Base-by-base conservation (phyloP, 2,329 filamentous ascomycete species). In the Fusarium nematophilum region DNA sequence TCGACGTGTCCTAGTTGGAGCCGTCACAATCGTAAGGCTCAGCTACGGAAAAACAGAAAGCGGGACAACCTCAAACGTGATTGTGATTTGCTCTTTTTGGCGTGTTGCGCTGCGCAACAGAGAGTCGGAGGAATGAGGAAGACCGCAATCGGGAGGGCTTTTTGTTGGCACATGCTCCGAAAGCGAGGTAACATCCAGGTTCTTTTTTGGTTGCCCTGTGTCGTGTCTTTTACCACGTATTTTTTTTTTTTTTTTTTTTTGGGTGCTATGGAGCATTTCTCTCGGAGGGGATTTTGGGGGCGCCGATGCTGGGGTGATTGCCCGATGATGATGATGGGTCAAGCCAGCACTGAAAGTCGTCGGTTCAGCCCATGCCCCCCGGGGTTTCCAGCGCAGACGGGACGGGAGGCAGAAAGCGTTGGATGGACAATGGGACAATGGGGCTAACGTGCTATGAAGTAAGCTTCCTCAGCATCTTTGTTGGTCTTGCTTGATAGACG, bases 81-180 rank as follows among this genome's bases (percentile, higher is more conserved):
- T n/a, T 36, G 21, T 36, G 33, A 45, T 29, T 31, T 34, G 53
- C 46, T 36, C 38, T 46, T 9, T 40, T 44, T 34, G 44, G 36
- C 51, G 53, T 59, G 62, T 65, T 59, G 62, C 53, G 49, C 48
- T 55, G 61, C 50, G 53, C 50, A 60, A 64, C 57, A 44, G 50
- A 15, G 25, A 27, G 46, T 59, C 33, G 29, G 29, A 61, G 57
- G 53, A 64, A 62, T 64, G 62, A 25, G 31, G 36, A 47, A 42
- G 18, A 21, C 38, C 53, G 53, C 34, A 46, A 48, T 46, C 27
- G 15, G 53, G 10, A 21, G 15, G 47, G 21, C 14, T 48, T 18
- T 40, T 29, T 38, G 27, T 17, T 17, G 14, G 29, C 9, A 44
- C 21, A 8, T 17, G 7, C 11, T 34, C 31, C 31, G 14, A 34